A percentile compares a stretch with the other conserved stretches of the same genome.
Evolutionary conservation across 208 protist species (phyloP).

Genomic region (Zelonia costaricensis): DNA sequence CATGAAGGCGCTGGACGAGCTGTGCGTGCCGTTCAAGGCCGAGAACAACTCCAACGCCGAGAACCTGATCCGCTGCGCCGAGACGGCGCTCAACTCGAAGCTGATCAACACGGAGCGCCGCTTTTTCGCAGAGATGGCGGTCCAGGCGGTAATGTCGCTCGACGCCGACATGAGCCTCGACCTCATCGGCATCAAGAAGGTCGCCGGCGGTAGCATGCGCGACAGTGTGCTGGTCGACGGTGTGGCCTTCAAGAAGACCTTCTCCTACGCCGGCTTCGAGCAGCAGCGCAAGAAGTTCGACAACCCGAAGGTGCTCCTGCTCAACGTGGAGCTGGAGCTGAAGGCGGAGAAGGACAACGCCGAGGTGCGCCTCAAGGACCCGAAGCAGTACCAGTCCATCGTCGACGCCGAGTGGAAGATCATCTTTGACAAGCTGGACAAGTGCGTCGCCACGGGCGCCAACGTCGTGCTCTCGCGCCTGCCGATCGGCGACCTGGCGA

Average conservation of each 20-base stretch:
- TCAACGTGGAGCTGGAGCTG: slow-evolving; percentile 99
- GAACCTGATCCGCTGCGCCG: slow-evolving; percentile 95
- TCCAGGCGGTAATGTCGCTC: slow-evolving; percentile 97
- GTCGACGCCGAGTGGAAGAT: slow-evolving; percentile 99
- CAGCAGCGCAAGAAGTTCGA: slow-evolving; percentile 99
- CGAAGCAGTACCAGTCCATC: slow-evolving; percentile 99
- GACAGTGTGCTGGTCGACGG: slow-evolving; percentile 99
- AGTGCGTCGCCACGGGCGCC: slow-evolving; percentile 97
- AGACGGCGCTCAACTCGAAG: slow-evolving; percentile 99
- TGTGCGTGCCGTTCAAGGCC: slow-evolving; percentile 91
- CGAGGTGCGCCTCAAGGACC: slow-evolving; percentile 98
- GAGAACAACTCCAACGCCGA: slow-evolving; percentile 63
- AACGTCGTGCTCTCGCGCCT: slow-evolving; percentile 99
- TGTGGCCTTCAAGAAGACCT: slow-evolving; percentile 99
- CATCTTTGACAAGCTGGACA: slow-evolving; percentile 99
- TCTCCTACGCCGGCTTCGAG: slow-evolving; percentile 99
- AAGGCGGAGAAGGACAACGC: slow-evolving; percentile 99
- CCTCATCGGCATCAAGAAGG: slow-evolving; percentile 99
- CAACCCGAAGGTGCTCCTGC: slow-evolving; percentile 98
- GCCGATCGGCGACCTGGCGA: slow-evolving; percentile 99
- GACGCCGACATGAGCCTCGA: slow-evolving; percentile 97
- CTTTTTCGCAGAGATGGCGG: slow-evolving; percentile 99
- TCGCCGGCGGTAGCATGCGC: slow-evolving; percentile 98
- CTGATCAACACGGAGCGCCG: slow-evolving; percentile 96
- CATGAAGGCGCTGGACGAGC: slow-evolving; percentile 88